A percentile compares a stretch with the other conserved stretches of the same genome.
Conservation (phyloP, 2,329 filamentous ascomycete genomes). For the Alternaria conjuncta region DNA sequence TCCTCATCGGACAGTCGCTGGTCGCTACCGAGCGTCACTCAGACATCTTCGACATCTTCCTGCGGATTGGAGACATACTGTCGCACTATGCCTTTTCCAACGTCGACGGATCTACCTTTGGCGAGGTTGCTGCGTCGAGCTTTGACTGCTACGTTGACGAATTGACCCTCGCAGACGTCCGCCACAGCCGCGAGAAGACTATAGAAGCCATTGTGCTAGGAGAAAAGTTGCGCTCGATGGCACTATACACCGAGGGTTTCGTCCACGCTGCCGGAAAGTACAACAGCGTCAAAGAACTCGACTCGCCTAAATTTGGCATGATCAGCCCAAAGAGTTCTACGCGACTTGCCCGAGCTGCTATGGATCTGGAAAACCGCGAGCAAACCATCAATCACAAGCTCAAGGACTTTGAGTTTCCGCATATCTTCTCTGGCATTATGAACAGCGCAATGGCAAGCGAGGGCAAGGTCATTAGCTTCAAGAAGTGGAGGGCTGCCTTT, state of each 20-base stretch:
- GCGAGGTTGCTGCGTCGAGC: slow-evolving; percentile 66
- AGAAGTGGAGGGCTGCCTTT: slow-evolving; percentile 80
- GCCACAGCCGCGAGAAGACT: slow-evolving; percentile 83
- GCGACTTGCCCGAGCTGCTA: slow-evolving; percentile 79
- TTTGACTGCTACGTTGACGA: slow-evolving; percentile 81
- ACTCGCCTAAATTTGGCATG: slow-evolving; percentile 71
- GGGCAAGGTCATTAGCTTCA: slow-evolving; percentile 80
- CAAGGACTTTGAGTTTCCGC: slow-evolving; percentile 90
- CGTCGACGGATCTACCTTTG: slow-evolving; percentile 67
- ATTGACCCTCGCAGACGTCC: slow-evolving; percentile 77
- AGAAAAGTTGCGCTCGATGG: slow-evolving; percentile 81
- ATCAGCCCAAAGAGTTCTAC: slow-evolving; percentile 76
- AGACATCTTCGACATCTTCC: slow-evolving; percentile 66
- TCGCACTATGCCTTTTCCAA: slow-evolving; percentile 67
- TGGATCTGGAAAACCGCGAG: slow-evolving; percentile 78
- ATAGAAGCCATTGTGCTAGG: slow-evolving; percentile 88
- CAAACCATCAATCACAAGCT: slow-evolving; percentile 74
- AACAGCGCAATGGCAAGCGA: slow-evolving; percentile 80
- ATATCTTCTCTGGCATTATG: slow-evolving; percentile 85
- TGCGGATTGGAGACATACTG: slow-evolving; percentile 65
- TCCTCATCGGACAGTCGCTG: slow-evolving; percentile 66
- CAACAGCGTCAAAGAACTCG: slow-evolving; percentile 72
- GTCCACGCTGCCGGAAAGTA: slow-evolving; percentile 88
- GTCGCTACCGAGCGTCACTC: slow-evolving; percentile 63
- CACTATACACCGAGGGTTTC: slow-evolving; percentile 90